phyloP scores from a whole-genome alignment of 2,329 filamentous ascomycete genomes.

The Cryphonectria parasitica region DNA sequence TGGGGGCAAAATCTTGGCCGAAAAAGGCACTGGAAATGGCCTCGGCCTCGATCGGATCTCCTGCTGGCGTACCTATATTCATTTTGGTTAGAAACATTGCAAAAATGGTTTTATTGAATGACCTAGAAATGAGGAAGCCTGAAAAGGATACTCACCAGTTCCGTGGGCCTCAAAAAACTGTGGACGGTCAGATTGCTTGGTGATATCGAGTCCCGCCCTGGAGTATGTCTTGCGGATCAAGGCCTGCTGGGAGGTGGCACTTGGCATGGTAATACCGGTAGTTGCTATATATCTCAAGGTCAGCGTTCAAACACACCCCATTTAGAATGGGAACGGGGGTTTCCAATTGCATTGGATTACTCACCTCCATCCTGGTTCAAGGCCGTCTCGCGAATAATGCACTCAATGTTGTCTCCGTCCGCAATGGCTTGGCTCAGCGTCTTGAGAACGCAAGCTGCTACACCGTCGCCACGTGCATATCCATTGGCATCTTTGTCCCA shows the following conservation, averaged over 20 bases:
- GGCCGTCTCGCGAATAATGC: conserved; percentile 46
- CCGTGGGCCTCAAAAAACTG: conserved; percentile 46
- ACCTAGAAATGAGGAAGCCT: too few relatives aligned
- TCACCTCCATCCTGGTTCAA: conserved; percentile 46
- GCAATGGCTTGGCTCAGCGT: conserved; percentile 47
- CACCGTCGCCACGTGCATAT: conserved; percentile 56
- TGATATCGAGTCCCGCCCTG: conserved; percentile 41
- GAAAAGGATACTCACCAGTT: conserved; percentile 26
- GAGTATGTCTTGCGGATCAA: conserved; percentile 47
- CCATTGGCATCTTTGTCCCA: conserved; percentile 53
- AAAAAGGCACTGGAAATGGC: conserved; percentile 41
- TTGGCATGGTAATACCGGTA: conserved; percentile 55
- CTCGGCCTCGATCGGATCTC: conserved; percentile 38
- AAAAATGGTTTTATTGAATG: background rate
- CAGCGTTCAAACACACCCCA: conserved; percentile 22
- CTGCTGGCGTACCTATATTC: conserved; percentile 19
- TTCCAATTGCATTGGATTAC: conserved; percentile 35
- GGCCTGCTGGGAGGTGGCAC: conserved; percentile 41
- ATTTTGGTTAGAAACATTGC: background rate
- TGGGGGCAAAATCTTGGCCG: background rate
- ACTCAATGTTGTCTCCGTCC: conserved; percentile 47
- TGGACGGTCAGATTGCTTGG: conserved; percentile 34
- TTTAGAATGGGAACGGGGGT: conserved; percentile 33
- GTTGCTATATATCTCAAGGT: conserved; percentile 49
- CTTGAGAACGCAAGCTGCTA: conserved; percentile 52